Percentiles rank a stretch among this genome's conserved stretches.
These are phyloP conservation scores for Cairneyella variabilis DNA, from an alignment of 495 filamentous ascomycete genomes.

Conservation along the genomic window DNA sequence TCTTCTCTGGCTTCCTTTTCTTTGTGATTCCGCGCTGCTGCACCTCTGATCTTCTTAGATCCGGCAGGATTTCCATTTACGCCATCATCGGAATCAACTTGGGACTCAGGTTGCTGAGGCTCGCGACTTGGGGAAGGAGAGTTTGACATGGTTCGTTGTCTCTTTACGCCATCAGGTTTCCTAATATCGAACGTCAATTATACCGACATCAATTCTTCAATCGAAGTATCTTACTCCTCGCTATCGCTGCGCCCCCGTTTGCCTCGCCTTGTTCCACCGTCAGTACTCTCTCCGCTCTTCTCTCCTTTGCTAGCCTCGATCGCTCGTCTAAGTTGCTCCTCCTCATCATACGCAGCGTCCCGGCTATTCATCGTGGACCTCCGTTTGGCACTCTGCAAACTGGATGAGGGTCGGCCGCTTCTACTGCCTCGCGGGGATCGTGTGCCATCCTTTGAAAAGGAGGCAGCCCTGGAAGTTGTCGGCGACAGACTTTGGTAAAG, in stretches of 20 bases:
- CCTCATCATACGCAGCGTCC: constrained; percentile 92
- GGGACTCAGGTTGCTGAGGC: constrained; percentile 42
- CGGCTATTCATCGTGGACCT: constrained; percentile 98
- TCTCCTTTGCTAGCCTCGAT: constrained; percentile 93
- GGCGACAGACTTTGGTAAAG: constrained; percentile 42
- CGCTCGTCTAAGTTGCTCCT: constrained; percentile 80
- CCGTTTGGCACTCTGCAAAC: constrained; percentile 60
- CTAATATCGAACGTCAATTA: constrained; percentile 25
- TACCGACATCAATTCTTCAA: background rate
- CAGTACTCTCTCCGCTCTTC: constrained; percentile 38
- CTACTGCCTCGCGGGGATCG: constrained; percentile 48
- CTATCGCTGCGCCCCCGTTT: constrained; percentile 89
- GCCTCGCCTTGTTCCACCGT: constrained; percentile 54
- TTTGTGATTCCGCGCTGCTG: constrained; percentile 61
- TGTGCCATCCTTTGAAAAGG: constrained; percentile 52
- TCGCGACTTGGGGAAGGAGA: constrained; percentile 56
- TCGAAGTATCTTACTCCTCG: constrained; percentile 67
- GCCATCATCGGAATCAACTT: constrained; percentile 71
- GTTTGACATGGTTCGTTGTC: constrained; percentile 72
- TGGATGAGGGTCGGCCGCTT: constrained; percentile 41
- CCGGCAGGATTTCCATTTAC: constrained; percentile 38
- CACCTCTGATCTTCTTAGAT: constrained; percentile 60
- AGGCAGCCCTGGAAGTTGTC: constrained; percentile 49
- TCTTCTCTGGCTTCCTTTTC: constrained; percentile 75
- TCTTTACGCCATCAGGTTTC: constrained; percentile 49